These are phyloP conservation scores for Leccinellum rugosiceps DNA, from an alignment of 768 basidiomycete genomes.

Conservation along the genomic window DNA sequence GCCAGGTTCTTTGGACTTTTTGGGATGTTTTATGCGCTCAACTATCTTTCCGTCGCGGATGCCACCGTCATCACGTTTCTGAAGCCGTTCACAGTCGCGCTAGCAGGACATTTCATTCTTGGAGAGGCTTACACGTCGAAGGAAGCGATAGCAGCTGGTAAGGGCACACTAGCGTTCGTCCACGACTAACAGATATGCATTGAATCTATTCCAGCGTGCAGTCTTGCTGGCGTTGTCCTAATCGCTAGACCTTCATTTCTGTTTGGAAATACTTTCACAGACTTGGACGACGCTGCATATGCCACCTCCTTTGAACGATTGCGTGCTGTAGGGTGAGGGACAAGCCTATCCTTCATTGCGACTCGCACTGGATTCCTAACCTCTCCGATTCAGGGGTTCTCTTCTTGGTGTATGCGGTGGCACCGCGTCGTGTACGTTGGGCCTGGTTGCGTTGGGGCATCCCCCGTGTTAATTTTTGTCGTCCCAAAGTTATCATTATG, in stretches of 20 bases:
- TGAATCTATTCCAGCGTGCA: conserved; percentile 41
- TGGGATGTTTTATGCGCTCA: conserved; percentile 68
- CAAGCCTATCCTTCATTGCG: not conserved
- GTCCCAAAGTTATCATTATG: conserved; percentile 41
- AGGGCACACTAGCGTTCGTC: conserved; percentile 8
- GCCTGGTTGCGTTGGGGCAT: not conserved
- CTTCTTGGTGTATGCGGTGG: conserved; percentile 56
- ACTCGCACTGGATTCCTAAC: not conserved
- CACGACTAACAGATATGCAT: not conserved
- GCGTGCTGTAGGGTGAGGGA: conserved; percentile 52
- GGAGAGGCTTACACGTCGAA: conserved; percentile 54
- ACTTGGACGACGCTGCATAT: not conserved
- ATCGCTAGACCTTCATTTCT: conserved; percentile 77
- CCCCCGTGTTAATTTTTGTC: not conserved
- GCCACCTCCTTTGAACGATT: conserved; percentile 40
- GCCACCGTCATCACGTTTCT: conserved; percentile 77
- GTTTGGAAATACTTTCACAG: conserved; percentile 48
- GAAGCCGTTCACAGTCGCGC: conserved; percentile 59
- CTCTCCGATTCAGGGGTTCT: conserved; percentile 46
- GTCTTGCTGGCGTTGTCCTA: conserved; percentile 73
- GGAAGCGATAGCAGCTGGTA: conserved; percentile 56
- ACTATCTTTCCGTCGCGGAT: conserved; percentile 76
- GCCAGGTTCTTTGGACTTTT: conserved; percentile 69
- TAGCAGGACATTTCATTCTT: conserved; percentile 59
- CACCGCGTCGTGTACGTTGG: conserved; percentile 65